These are phyloP conservation scores for Rhododendron griersonianum DNA, from an alignment of 148 eudicot genomes.

Conservation along the genomic window DNA sequence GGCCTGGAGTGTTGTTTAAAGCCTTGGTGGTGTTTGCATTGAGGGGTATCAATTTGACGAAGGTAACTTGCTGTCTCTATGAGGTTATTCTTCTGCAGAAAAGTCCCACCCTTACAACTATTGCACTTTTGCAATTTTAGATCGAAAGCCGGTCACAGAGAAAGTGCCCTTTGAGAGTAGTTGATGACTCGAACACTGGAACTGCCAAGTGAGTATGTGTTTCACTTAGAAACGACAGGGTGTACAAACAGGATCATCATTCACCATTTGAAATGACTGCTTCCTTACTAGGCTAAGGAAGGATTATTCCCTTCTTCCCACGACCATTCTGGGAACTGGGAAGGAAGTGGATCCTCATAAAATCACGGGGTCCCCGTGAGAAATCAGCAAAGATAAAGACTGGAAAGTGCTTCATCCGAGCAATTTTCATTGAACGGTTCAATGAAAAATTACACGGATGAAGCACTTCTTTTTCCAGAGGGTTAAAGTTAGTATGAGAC, in stretches of 20 bases:
- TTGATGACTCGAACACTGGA: constrained; percentile 84
- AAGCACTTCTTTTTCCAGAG: no score
- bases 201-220: constrained; percentile 69
- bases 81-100: not conserved
- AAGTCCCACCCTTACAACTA: not conserved
- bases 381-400: no score
- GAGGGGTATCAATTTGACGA: constrained; percentile 74
- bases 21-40: constrained; percentile 89
- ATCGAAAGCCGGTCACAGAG: constrained; percentile 94
- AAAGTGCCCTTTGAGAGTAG: constrained; percentile 78
- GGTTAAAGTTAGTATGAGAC: no score
- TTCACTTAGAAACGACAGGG: no score
- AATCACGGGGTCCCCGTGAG: no score
- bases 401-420: no score
- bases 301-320: not conserved
- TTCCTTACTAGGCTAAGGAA: not conserved
- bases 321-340: not conserved
- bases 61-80: constrained; percentile 35
- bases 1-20: constrained; percentile 88
- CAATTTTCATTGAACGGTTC: no score
- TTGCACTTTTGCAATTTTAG: constrained; percentile 19
- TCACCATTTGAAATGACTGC: not conserved
- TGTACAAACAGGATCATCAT: no score
- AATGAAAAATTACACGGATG: no score
- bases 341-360: no score